These are phyloP conservation scores for Neodidymelliopsis sp. DNA, from an alignment of 2,329 filamentous ascomycete genomes.

Conservation along the genomic window DNA sequence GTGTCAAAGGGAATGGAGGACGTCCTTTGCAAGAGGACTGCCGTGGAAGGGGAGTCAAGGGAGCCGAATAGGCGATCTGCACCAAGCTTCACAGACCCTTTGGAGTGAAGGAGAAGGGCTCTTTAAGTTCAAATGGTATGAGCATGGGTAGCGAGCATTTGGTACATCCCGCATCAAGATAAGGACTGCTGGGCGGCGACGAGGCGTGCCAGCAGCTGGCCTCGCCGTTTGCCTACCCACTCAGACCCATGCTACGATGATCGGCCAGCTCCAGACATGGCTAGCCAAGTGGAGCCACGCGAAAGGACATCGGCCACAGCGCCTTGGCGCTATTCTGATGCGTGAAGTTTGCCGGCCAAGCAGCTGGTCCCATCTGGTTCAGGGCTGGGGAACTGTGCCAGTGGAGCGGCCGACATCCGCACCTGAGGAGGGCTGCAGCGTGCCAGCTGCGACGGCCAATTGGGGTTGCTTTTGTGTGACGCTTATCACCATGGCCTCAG, in stretches of 20 bases:
- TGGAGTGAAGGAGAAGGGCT: conserved; percentile 11
- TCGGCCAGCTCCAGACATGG: conserved; percentile 13
- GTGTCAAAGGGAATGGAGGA: background rate
- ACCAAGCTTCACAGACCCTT: conserved; percentile 10
- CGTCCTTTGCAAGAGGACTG: conserved; percentile 9
- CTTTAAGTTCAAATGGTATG: conserved; percentile 25
- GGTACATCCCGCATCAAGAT: conserved; percentile 44
- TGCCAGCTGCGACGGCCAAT: conserved; percentile 14
- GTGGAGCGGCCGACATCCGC: conserved; percentile 9
- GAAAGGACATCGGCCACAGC: conserved; percentile 9
- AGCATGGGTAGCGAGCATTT: conserved; percentile 27
- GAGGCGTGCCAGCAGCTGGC: conserved; percentile 19
- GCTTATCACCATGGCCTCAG: conserved; percentile 10
- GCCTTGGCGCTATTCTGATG: conserved; percentile 11
- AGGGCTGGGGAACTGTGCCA: conserved; percentile 11
- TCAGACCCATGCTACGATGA: conserved; percentile 20
- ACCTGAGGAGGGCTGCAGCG: conserved; percentile 10
- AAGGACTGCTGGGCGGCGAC: conserved; percentile 39
- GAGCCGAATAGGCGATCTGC: conserved; percentile 20
- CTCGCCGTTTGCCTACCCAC: conserved; percentile 34
- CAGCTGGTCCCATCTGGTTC: too few species aligned
- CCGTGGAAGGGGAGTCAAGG: conserved; percentile 8
- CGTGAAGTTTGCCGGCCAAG: conserved; percentile 8
- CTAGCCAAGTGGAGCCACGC: conserved; percentile 18
- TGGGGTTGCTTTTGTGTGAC: conserved; percentile 19